Evolutionary conservation across 2,329 filamentous ascomycete genomes (phyloP), one percentile per base, ranked within the genome.

Genomic region (Diplocarpon rosae): DNA sequence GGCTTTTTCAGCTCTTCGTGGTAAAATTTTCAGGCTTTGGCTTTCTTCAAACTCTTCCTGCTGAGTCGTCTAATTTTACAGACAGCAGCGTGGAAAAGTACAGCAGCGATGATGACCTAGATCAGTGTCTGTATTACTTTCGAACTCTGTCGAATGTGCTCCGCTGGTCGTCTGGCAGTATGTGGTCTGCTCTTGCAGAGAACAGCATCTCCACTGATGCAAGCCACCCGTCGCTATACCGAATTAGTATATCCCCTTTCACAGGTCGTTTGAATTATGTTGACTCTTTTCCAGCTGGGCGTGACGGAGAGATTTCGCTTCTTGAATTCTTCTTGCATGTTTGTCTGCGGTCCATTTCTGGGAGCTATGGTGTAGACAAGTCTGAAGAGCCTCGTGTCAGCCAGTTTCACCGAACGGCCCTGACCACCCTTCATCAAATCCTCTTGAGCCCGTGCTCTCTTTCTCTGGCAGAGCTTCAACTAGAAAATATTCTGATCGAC

Each of bases 41-140:
- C 4, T 80, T 81, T 51, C 63, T 81, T 1, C 62, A 64, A 42
- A 62, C 57, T 20, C 39, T 43, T 16, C 41, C 47, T 12, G 42
- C 42, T 9, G 42, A 48, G 27, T 40, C 41, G 11, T 54, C 54
- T 37, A 47, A 44, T 52, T 51, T 45, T 39, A 45, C 46, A 36
- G 46, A 52, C 47, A 53, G 52, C 15, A 46, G 47, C 39, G 45
- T 48, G 39, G 62, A 57, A 28, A 56, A 58, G 29, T 70, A 76
- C 47, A 66, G 64, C 2, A 67, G 70, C 36, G 71, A 78, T 6
- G 78, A 87, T 50, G 84, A 93, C 52, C 70, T 88, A 7, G 82
- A 84, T 49, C 73, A 88, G 45, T 86, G 80, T 49, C 66, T 85
- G 2, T 93, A 95, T 61, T 83, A 90, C 56, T 65, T 95, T 15